These are phyloP conservation scores for Ciborinia camelliae DNA, from an alignment of 2,329 filamentous ascomycete genomes.

Conservation along the genomic window DNA sequence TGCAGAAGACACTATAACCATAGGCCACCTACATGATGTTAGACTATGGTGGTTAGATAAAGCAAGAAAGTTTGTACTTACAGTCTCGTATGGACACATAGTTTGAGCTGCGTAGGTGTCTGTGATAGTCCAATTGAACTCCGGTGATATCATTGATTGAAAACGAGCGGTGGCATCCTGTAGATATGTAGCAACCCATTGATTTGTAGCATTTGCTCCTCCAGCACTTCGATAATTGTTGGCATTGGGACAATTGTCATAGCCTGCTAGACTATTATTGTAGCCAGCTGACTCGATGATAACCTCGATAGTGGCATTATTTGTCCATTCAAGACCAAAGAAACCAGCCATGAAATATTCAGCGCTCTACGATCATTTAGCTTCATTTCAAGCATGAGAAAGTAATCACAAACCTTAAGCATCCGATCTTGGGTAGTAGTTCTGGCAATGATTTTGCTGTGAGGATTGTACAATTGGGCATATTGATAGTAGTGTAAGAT, in stretches of 20 bases:
- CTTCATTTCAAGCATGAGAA: not conserved
- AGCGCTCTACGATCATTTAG: constrained; percentile 41
- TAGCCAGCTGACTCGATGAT: constrained; percentile 62
- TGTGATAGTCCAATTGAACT: constrained; percentile 60
- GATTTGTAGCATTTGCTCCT: constrained; percentile 50
- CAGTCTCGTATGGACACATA: constrained; percentile 74
- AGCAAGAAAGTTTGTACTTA: constrained; percentile 25
- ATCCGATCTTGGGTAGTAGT: constrained; percentile 76
- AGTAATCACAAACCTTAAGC: constrained; percentile 53
- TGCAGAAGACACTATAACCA: constrained; percentile 71
- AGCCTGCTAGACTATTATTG: constrained; percentile 70
- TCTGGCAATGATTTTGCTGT: constrained; percentile 68
- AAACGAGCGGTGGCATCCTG: constrained; percentile 60
- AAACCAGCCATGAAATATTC: constrained; percentile 78
- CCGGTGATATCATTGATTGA: constrained; percentile 47
- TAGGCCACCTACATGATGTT: constrained; percentile 53
- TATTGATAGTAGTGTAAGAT: constrained; percentile 63
- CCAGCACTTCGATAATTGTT: constrained; percentile 44
- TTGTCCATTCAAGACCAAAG: constrained; percentile 71
- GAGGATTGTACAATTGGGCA: constrained; percentile 61
- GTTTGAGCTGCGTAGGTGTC: constrained; percentile 67
- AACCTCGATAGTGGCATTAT: constrained; percentile 68
- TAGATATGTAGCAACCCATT: constrained; percentile 66
- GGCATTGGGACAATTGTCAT: constrained; percentile 63
- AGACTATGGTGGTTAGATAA: constrained; percentile 3